phyloP scores from a whole-genome alignment of 306 rosid genomes.

The Acmispon strigosus region DNA sequence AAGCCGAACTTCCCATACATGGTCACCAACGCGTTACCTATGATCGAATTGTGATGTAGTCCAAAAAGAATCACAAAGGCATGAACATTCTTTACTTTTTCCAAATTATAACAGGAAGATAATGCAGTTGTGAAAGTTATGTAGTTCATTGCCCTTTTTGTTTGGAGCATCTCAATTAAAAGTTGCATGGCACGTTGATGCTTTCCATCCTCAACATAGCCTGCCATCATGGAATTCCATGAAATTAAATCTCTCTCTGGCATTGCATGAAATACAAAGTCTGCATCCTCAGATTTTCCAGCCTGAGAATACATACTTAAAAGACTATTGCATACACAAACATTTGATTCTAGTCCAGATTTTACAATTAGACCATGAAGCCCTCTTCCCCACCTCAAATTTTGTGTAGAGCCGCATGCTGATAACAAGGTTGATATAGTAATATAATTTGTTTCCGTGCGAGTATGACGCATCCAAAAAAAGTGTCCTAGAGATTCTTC shows the following conservation, averaged over 20 bases:
- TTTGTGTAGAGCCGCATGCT: conserved; percentile 46
- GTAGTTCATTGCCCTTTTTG: conserved; percentile 35
- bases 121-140: conserved; percentile 71
- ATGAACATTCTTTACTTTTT: conserved; percentile 53
- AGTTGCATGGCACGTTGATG: conserved; percentile 35
- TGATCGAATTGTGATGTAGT: conserved; percentile 43
- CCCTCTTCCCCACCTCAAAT: conserved; percentile 76
- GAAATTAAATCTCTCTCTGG: conserved; percentile 72
- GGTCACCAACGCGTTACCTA: conserved; percentile 70
- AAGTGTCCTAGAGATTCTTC: conserved; percentile 58
- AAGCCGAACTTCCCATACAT: conserved; percentile 69
- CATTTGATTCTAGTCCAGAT: conserved; percentile 59
- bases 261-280: conserved; percentile 59
- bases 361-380: conserved; percentile 62
- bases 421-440: conserved; percentile 60
- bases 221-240: conserved; percentile 88
- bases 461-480: conserved; percentile 46
- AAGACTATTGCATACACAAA: conserved; percentile 69
- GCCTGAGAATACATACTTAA: conserved; percentile 74
- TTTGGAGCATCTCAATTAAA: conserved; percentile 52
- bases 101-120: conserved; percentile 61
- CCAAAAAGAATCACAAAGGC: conserved; percentile 49
- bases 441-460: conserved; percentile 40
- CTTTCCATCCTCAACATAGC: conserved; percentile 60
- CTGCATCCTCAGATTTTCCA: conserved; percentile 57